Base-by-base conservation (phyloP, 345 rosid species). In the Gossypium arboreum region DNA sequence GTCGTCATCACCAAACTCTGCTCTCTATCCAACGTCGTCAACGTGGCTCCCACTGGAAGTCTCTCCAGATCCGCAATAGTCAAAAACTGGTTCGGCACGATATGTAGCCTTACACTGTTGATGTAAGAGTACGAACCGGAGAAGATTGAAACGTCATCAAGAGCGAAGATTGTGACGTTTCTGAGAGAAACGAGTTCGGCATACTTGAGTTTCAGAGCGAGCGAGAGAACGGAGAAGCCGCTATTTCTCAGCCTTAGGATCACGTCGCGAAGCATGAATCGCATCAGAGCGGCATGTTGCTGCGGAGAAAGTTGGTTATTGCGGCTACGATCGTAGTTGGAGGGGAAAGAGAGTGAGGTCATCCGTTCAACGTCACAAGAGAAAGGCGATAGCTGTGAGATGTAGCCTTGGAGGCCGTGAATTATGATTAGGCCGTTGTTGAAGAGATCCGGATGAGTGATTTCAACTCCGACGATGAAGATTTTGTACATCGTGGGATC, bases 381-480 rank as follows among this genome's bases (percentile, higher is more conserved):
- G 41, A 83, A 76, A 9, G 88, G 93, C 51, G 90, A 89, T 55
- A 89, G 89, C 72, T 86, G 85, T 15, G 88, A 85, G 22, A 89
- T 75, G 75, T 79, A 86, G 81, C 93, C 93, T 75, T 80, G 88
- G 77, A 89, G 81, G 45, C 91, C 88, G 52, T 89, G 93, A 58
- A 89, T 78, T 61, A 87, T 77, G 9, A 87, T 73, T n/a, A 86
- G 68, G 54, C 90, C 88, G 68, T 89, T 86, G 78, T 86, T 85
- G 83, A 89, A 89, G 68, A 86, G 85, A 78, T 87, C 91, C 1
- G 91, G 91, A 68, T 81, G 83, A 64, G 90, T 84, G 78, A 89
- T 82, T 82, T 86, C 91, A 47, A 83, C 85, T 41, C 93, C 93
- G 66, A 83, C 84, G 69, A 89, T 72, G 85, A 86, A 89, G 45